A percentile compares a stretch with the other conserved stretches of the same genome.
These are phyloP conservation scores for Xylaria polymorpha DNA, from an alignment of 2,329 filamentous ascomycete species.

Conservation along the genomic window DNA sequence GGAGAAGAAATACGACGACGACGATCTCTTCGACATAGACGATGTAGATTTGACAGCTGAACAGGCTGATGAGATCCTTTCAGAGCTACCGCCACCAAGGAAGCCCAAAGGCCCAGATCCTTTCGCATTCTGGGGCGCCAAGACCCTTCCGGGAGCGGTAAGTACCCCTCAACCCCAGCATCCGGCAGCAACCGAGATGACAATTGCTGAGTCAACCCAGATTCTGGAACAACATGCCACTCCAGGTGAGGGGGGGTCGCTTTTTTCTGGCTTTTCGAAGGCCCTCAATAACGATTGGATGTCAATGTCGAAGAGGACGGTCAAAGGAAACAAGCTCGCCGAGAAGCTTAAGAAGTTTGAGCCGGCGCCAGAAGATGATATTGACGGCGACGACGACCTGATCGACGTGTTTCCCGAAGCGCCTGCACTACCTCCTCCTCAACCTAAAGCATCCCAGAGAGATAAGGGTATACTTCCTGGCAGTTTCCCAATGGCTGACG, in stretches of 20 bases:
- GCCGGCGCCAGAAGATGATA: slow-evolving; percentile 53
- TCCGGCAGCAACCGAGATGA: slow-evolving; percentile 55
- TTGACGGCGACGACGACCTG: slow-evolving; percentile 46
- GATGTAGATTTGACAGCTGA: slow-evolving; percentile 48
- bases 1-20: slow-evolving; percentile 43
- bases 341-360: slow-evolving; percentile 69
- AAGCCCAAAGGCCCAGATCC: slow-evolving; percentile 53
- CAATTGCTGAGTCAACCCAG: slow-evolving; percentile 61
- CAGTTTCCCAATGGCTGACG: slow-evolving; percentile 48
- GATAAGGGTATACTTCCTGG: slow-evolving; percentile 52
- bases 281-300: slow-evolving; percentile 53
- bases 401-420: slow-evolving; percentile 53
- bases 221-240: slow-evolving; percentile 61
- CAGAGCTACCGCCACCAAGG: slow-evolving; percentile 41
- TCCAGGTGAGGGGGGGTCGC: slow-evolving; percentile 55
- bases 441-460: slow-evolving; percentile 53
- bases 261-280: slow-evolving; percentile 50
- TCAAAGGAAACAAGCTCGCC: slow-evolving; percentile 62
- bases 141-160: slow-evolving; percentile 49
- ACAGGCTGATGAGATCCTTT: slow-evolving; percentile 48
- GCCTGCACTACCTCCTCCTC: slow-evolving; percentile 54
- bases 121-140: slow-evolving; percentile 69
- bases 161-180: slow-evolving; percentile 40
- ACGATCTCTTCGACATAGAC: slow-evolving; percentile 48
- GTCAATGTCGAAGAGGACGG: slow-evolving; percentile 64